Base-by-base conservation (phyloP, 345 rosid genomes). In the Camelina hispida region DNA sequence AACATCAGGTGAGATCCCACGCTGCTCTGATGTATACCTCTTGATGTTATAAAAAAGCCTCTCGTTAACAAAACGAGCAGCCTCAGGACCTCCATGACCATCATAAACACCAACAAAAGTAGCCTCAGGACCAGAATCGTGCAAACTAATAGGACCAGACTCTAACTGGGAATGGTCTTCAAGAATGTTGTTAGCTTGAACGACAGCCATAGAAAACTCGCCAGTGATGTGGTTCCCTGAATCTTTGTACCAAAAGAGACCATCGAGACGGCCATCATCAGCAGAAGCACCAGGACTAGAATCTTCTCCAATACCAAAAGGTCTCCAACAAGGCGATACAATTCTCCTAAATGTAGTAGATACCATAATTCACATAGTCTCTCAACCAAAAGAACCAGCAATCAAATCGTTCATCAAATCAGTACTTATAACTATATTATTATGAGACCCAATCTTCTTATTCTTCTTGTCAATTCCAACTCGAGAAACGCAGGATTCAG, bases 51-150 rank as follows among this genome's bases (percentile, higher is more conserved):
- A 62, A 32, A 89, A 96, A 18, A 93, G 88, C 58, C 71, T 87
- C 6, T 96, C 85, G 69, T 91, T 93, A 3, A 93, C 90, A 73
- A 90, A 95, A 28, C 77, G 82, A 37, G 99, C 90, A 54, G 99
- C 87, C 83, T 96, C 99, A 7, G 99, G 93, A 72, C 99, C 98
- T 77, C 99, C 99, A 85, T 93, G 99, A 35, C 97, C 99, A 74
- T 96, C 98, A n/a, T 93, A 96, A 60, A 96, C 81, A 79, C 99
- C 99, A 43, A 96, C 94, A 83, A 93, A 96, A 68, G 97, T 93
- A 28, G 93, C 99, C 4, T 85, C 87, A 65, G 97, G 97, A 25
- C 98, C 96, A 8, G 89, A 78, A 28, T 93, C 91, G 54, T 75
- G 78, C 14, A 83, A 76, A 75, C 98, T 89, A 84, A 93, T 62